These are phyloP conservation scores for Mycena filopes DNA, from an alignment of 768 basidiomycete genomes.

Conservation along the genomic window DNA sequence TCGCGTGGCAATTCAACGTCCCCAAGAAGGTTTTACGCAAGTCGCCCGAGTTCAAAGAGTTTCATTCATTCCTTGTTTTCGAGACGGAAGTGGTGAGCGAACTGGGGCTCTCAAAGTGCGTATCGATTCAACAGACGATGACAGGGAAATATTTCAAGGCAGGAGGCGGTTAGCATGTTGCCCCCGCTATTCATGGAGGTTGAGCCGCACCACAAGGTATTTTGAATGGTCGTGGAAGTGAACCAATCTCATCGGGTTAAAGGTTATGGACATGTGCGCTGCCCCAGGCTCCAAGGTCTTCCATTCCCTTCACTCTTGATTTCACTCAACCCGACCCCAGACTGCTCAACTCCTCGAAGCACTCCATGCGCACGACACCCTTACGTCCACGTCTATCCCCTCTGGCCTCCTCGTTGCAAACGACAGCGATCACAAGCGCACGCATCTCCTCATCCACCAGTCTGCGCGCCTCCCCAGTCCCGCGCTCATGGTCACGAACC, in stretches of 20 bases:
- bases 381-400: conserved; percentile 73
- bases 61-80: conserved; percentile 95
- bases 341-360: conserved; percentile 97
- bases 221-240: conserved; percentile 33
- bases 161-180: conserved; percentile 99
- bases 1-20: conserved; percentile 97
- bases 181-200: conserved; percentile 95
- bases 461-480: conserved; percentile 94
- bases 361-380: conserved; percentile 82
- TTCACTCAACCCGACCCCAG: conserved; percentile 46
- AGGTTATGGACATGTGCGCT: conserved; percentile 98
- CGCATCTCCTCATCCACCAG: conserved; percentile 97
- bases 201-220: conserved; percentile 87
- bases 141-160: conserved; percentile 94
- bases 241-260: conserved; percentile 6
- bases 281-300: conserved; percentile 93
- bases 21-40: conserved; percentile 90
- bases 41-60: conserved; percentile 89
- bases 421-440: conserved; percentile 93
- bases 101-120: neutral
- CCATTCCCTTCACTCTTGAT: neutral
- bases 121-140: conserved; percentile 4
- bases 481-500: conserved; percentile 93
- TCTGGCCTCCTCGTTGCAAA: conserved; percentile 93
- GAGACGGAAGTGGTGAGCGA: conserved; percentile 93